phyloP scores from a whole-genome alignment of 768 basidiomycete species.

The Albatrellus ellisii region DNA sequence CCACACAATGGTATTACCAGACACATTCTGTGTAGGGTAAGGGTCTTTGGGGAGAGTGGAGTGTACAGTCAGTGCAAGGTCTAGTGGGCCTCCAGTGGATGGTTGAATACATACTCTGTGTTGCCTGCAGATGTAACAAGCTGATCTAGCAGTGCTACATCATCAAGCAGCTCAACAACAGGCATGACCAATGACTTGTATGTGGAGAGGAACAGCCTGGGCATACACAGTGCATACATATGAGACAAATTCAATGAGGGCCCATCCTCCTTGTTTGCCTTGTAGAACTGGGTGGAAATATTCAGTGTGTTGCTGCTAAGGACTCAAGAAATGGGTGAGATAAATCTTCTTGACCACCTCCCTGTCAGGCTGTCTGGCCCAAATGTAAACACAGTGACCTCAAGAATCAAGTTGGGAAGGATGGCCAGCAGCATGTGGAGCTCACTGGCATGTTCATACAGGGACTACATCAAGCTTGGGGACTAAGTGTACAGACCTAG shows the following conservation, averaged over 20 bases:
- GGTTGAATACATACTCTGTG: conserved; percentile 68
- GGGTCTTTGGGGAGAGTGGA: neutral
- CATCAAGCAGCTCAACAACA: conserved; percentile 55
- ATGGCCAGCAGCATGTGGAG: conserved; percentile 78
- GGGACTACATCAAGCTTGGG: no score
- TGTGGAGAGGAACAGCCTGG: conserved; percentile 57
- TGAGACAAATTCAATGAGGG: conserved; percentile 44
- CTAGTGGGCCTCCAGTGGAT: conserved; percentile 65
- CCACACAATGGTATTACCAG: conserved; percentile 35
- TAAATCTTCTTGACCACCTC: conserved; percentile 58
- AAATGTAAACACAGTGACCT: conserved; percentile 58
- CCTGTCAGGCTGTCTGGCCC: conserved; percentile 82
- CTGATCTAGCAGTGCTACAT: conserved; percentile 38
- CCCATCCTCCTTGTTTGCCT: conserved; percentile 81
- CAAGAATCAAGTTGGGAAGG: no score
- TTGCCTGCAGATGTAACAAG: conserved; percentile 49
- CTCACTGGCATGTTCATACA: conserved; percentile 35
- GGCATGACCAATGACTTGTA: conserved; percentile 64
- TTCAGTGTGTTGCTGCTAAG: neutral
- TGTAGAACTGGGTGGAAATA: conserved; percentile 45
- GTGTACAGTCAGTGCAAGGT: conserved; percentile 25
- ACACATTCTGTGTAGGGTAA: conserved; percentile 33
- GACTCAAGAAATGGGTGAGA: conserved; percentile 55
- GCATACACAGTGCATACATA: conserved; percentile 43
- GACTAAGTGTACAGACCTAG: no score